A percentile compares a stretch with the other conserved stretches of the same genome.
Evolutionary conservation across 2,329 filamentous ascomycete species (phyloP).

Genomic region (Pestalotiopsis sp.): DNA sequence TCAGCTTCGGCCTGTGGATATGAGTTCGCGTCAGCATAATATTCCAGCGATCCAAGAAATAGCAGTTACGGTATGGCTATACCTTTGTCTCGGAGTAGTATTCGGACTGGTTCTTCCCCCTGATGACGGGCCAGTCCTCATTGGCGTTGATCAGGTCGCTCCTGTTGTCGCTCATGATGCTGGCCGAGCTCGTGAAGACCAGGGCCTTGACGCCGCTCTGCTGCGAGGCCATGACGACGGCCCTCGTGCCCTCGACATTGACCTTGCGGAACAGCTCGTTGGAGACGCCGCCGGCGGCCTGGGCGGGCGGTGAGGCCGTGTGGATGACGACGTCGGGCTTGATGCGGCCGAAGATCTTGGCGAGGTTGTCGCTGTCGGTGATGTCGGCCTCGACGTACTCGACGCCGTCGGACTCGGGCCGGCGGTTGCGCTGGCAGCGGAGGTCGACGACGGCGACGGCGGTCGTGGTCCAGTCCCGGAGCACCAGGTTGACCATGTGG

Average conservation of each 20-base stretch:
- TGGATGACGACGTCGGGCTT: slow-evolving; percentile 87
- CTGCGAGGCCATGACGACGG: slow-evolving; percentile 75
- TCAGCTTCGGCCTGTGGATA: slow-evolving; percentile 71
- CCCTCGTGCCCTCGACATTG: slow-evolving; percentile 84
- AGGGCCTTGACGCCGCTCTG: slow-evolving; percentile 75
- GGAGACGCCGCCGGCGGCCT: slow-evolving; percentile 54
- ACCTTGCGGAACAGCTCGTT: slow-evolving; percentile 74
- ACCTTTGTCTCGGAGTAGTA: slow-evolving; percentile 94
- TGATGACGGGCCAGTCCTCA: slow-evolving; percentile 78
- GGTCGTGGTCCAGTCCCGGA: slow-evolving; percentile 59
- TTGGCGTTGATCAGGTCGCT: slow-evolving; percentile 82
- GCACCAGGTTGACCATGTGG: slow-evolving; percentile 76
- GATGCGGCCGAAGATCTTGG: slow-evolving; percentile 64
- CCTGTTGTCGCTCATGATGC: slow-evolving; percentile 81
- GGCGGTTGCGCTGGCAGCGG: slow-evolving; percentile 70
- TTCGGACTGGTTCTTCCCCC: slow-evolving; percentile 70
- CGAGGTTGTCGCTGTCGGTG: slow-evolving; percentile 65
- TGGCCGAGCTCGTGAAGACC: slow-evolving; percentile 89
- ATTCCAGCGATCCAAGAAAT: background rate
- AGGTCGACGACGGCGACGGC: slow-evolving; percentile 74
- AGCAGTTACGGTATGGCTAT: slow-evolving; percentile 11
- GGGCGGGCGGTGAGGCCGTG: slow-evolving; percentile 74
- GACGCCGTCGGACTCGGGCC: slow-evolving; percentile 55
- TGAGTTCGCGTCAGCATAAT: background rate
- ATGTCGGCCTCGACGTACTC: slow-evolving; percentile 79